Evolutionary conservation across 805 yeast genomes (phyloP).

Genomic region (Metschnikowia vanudenii): DNA sequence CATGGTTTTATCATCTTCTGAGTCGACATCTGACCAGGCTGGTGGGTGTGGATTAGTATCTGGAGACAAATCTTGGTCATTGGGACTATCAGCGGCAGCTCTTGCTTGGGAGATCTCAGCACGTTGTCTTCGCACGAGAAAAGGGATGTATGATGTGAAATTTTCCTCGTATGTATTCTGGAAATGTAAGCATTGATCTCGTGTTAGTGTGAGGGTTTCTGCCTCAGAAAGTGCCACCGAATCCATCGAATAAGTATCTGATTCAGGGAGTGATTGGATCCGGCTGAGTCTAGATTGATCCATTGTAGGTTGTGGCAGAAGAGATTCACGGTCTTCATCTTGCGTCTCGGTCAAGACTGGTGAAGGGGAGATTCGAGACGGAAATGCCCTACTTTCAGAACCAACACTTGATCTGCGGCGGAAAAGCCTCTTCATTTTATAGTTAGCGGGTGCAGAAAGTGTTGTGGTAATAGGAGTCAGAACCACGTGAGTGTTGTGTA

Average conservation of each 20-base stretch:
- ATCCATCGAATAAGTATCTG: constrained; percentile 7
- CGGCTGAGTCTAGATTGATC: neutral
- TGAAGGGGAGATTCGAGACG: no score
- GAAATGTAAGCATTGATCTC: constrained; percentile 29
- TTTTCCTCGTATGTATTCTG: constrained; percentile 39
- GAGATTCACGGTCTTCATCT: neutral
- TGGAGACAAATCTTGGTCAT: neutral
- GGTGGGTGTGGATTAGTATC: neutral
- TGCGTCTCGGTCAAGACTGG: no score
- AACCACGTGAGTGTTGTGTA: no score
- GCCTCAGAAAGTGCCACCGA: constrained; percentile 35
- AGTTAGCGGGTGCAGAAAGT: no score
- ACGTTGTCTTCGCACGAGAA: constrained; percentile 32
- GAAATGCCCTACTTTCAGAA: neutral
- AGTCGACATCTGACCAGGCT: neutral
- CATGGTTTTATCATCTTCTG: constrained; percentile 16
- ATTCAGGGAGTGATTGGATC: constrained; percentile 2
- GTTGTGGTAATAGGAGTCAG: no score
- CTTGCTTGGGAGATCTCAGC: constrained; percentile 9
- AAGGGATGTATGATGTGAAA: constrained; percentile 39
- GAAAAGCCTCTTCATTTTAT: constrained; percentile 8
- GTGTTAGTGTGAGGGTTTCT: constrained; percentile 31
- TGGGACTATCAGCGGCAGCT: neutral
- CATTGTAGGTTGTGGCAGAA: neutral
- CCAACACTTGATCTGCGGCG: constrained; percentile 9